Base-by-base conservation (phyloP, 805 yeast genomes). In the Grigorovia transvaalensis region DNA sequence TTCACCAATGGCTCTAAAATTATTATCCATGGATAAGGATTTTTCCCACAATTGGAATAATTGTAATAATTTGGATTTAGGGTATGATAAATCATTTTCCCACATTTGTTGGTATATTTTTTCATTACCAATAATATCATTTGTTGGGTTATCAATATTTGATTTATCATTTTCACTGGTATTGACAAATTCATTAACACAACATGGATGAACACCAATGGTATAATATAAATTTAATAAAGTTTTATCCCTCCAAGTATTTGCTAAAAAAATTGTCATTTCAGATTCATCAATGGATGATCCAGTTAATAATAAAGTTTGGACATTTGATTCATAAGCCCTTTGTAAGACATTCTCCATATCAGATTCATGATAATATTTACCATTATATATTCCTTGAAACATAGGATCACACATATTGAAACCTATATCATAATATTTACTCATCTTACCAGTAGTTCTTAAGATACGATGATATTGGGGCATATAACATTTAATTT, bases 151-250 rank as follows among this genome's bases (percentile, higher is more conserved):
- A 48, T 60, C 63, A n/a, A 63, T 61, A 19, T 60, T 55, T 1
- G 67, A 66, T 41, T 66, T 67, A 3, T 56, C 56, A 12, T 60
- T 59, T 11, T 41, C 44, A 19, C 29, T 59, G 4, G 29, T 40
- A 19, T 43, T 23, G 17, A 29, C 69, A 56, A 81, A 77, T 58
- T 74, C 90, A 62, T 65, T 66, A 0, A 89, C 95, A 17, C 84
- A 74, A 67, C 99, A 91, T 0, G 99, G 99, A 70, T 93, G 99
- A 1, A 91, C 95, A 12, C 99, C 99, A 1, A 82, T 90, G 0
- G 99, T 93, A 23, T 85, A 79, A 54, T 71, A 77, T 33, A 82
- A 63, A 9, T 54, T 53, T 9, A 56, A 67, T 2, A 48, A 41
- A 17, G 48, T 33, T 11, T n/a, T 6, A 5, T 52, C 53, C 60